Percentiles rank a stretch among this genome's conserved stretches.
These are phyloP conservation scores for Globisporangium canariense DNA, from an alignment of 352 stramenopile species.

Conservation along the genomic window DNA sequence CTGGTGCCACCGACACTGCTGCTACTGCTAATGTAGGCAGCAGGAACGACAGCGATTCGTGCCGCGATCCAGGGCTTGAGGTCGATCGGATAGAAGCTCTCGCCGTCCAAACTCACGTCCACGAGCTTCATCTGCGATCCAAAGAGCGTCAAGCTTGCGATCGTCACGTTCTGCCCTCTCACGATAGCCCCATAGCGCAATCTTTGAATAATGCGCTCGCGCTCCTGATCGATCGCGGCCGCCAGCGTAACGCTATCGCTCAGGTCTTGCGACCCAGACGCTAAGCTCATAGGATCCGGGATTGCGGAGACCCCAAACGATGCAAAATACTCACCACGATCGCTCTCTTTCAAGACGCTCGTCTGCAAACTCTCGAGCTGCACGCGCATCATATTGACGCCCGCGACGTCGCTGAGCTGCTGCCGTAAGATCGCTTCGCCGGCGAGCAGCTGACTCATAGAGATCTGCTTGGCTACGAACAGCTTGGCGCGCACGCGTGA, in stretches of 20 bases:
- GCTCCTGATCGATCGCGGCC: constrained; percentile 20
- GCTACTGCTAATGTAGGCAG: neutral
- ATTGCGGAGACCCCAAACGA: constrained; percentile 27
- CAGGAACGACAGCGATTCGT: constrained; percentile 13
- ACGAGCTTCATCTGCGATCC: constrained; percentile 19
- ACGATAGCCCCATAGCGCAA: constrained; percentile 20
- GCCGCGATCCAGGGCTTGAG: constrained; percentile 24
- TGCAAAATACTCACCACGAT: constrained; percentile 17
- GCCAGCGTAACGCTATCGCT: neutral
- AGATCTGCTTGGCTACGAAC: constrained; percentile 20
- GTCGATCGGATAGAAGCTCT: constrained; percentile 30
- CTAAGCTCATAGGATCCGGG: neutral
- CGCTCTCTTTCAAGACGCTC: constrained; percentile 11
- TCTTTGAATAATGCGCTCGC: constrained; percentile 17
- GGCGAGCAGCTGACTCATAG: constrained; percentile 23
- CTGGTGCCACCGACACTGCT: neutral
- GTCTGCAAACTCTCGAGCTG: constrained; percentile 30
- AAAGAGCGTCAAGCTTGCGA: constrained; percentile 25
- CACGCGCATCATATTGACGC: constrained; percentile 17
- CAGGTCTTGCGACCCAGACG: neutral
- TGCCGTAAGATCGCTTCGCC: constrained; percentile 23
- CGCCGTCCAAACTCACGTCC: constrained; percentile 21
- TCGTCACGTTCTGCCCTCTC: constrained; percentile 13
- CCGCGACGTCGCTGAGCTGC: constrained; percentile 25
- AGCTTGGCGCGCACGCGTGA: constrained; percentile 30